Conservation (phyloP, 495 filamentous ascomycete genomes). For the Rhizodiscina lignyota region DNA sequence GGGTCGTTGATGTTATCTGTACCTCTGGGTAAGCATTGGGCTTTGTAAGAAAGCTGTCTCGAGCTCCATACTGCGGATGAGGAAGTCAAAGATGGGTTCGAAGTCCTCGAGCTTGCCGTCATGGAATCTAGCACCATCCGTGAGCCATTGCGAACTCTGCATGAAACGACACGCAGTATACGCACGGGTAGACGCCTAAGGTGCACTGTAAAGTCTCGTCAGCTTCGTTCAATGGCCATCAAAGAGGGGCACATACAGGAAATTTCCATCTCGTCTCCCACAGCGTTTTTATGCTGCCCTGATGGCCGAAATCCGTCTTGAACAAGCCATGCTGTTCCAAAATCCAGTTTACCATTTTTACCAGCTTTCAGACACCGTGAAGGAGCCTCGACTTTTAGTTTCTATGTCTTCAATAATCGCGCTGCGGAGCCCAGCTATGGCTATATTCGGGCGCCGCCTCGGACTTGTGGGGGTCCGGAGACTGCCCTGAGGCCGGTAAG, state of each 20-base stretch:
- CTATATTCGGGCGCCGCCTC: no score
- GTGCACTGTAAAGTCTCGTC: constrained; percentile 4
- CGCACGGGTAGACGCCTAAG: constrained; percentile 18
- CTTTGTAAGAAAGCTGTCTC: no score
- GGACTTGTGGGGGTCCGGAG: no score
- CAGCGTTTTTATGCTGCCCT: constrained; percentile 47
- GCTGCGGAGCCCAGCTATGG: no score
- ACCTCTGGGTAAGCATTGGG: no score
- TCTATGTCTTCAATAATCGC: no score
- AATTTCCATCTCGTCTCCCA: constrained; percentile 69
- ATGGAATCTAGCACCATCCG: constrained; percentile 30
- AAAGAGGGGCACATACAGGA: constrained; percentile 26
- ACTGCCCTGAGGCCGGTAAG: no score
- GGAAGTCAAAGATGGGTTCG: constrained; percentile 44
- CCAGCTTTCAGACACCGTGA: no score
- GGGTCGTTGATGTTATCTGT: constrained; percentile 44
- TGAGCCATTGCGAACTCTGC: background rate
- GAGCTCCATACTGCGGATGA: constrained; percentile 39
- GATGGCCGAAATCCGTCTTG: constrained; percentile 27
- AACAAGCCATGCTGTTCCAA: constrained; percentile 13
- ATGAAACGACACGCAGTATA: background rate
- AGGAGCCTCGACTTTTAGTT: no score
- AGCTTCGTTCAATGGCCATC: background rate
- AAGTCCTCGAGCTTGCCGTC: constrained; percentile 58
- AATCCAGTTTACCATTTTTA: constrained; percentile 11